Base-by-base conservation (phyloP, 768 basidiomycete genomes). In the Tylopilus felleus region DNA sequence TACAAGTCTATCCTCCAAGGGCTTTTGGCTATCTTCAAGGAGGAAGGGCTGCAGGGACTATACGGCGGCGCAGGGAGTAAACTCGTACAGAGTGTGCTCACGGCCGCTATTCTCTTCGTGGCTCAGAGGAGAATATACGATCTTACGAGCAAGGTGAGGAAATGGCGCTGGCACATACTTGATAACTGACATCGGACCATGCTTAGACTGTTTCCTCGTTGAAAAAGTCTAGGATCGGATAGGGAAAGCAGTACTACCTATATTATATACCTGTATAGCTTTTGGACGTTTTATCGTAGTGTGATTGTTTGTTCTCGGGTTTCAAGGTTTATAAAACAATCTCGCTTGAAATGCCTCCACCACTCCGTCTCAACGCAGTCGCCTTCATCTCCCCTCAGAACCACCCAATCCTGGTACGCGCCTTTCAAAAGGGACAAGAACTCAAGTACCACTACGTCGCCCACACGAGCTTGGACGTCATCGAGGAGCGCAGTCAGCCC, bases 361-460 rank as follows among this genome's bases (percentile, higher is more conserved):
- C 78, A 57, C 77, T 88, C 45, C 83, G 83, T 53, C 72, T 92
- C 56, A 87, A 89, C 69, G 90, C 90, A 23, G 85, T 90, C 48
- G 90, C 90, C 27, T 91, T 91, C 70, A 85, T 93, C 47, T 92
- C 90, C 2, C 81, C 89, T 1, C 85, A 88, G 65, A 93, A 92
- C 66, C 83, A 90, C 58, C 69, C 80, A 19, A 89, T 93, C 52
- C 76, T 93, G 60, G 80, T 93, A 52, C 85, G 85, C 40, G 83
- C 86, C 5, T 90, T 90, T 66, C 72, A 77, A 28, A 79, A 80
- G 38, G 74, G 77, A 28, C 78, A 82, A 56, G 78, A 80, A 51
- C 77, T 93, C 59, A 92, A 92, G 66, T 94, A 93, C 64, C 90
- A 94, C 71, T 95, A 93, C 60, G 84, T 93, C 52, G 91, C 93